These are phyloP conservation scores for Claviceps sp. DNA, from an alignment of 2,329 filamentous ascomycete species.

Conservation along the genomic window DNA sequence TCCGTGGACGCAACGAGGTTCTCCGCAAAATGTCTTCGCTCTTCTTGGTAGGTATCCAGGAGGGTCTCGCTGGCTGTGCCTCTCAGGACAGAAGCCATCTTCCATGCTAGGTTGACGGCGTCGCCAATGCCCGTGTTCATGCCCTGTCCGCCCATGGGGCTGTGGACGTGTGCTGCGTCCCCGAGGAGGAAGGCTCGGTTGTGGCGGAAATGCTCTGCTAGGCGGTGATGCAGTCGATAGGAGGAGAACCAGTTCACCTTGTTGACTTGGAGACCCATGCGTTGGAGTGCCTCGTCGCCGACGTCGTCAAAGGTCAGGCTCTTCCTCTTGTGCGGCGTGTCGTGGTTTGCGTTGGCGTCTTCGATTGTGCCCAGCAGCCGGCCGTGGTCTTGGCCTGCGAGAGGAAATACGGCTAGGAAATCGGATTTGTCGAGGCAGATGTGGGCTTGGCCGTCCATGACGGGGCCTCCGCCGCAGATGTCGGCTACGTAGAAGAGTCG, in stretches of 20 bases:
- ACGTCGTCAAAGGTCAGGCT: not conserved
- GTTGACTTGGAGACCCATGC: not conserved
- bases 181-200: constrained; percentile 30
- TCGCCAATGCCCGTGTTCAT: constrained; percentile 46
- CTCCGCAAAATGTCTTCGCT: not conserved
- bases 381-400: not conserved
- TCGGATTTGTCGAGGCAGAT: constrained; percentile 1
- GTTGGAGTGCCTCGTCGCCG: not conserved
- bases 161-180: constrained; percentile 44
- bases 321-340: not conserved
- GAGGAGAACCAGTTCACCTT: not conserved
- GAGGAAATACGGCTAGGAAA: constrained; percentile 1
- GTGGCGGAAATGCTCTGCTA: not conserved
- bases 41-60: not conserved
- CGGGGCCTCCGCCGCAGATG: not conserved
- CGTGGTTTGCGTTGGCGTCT: not conserved
- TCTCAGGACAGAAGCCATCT: constrained; percentile 23
- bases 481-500: constrained; percentile 1
- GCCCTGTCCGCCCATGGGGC: constrained; percentile 42
- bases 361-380: not conserved
- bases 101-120: constrained; percentile 41
- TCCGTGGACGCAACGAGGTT: not conserved
- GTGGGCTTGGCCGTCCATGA: constrained; percentile 2
- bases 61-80: constrained; percentile 1
- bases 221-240: constrained; percentile 1